phyloP scores from a whole-genome alignment of 495 filamentous ascomycete genomes.

The Venustampulla echinocandica region DNA sequence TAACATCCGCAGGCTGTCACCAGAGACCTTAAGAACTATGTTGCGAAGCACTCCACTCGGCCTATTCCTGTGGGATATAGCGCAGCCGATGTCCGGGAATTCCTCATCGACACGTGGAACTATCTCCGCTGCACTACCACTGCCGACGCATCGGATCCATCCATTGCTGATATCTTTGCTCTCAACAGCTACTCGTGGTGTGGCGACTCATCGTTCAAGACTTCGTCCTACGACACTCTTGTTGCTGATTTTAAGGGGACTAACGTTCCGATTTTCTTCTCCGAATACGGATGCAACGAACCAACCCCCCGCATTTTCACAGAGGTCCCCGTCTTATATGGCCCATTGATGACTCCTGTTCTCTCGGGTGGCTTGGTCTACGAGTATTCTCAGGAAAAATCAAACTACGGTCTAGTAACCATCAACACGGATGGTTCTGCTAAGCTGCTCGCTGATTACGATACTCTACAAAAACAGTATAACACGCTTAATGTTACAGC shows the following conservation, averaged over 20 bases:
- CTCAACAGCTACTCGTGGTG: constrained; percentile 97
- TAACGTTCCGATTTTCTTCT: constrained; percentile 87
- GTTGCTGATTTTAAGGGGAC: constrained; percentile 60
- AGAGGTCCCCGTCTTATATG: constrained; percentile 75
- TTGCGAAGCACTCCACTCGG: constrained; percentile 58
- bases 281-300: constrained; percentile 91
- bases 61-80: constrained; percentile 83
- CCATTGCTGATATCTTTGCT: constrained; percentile 78
- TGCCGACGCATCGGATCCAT: constrained; percentile 53
- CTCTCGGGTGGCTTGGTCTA: constrained; percentile 88
- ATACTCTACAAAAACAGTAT: constrained; percentile 66
- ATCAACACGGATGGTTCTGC: constrained; percentile 57
- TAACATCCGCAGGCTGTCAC: constrained; percentile 47
- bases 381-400: constrained; percentile 67
- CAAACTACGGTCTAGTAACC: constrained; percentile 69
- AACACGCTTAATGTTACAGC: constrained; percentile 59
- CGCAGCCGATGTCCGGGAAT: constrained; percentile 80
- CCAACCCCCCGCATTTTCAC: constrained; percentile 70
- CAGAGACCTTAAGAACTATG: constrained; percentile 83
- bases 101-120: constrained; percentile 68
- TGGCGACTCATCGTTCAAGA: constrained; percentile 61
- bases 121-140: constrained; percentile 74
- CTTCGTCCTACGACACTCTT: constrained; percentile 63
- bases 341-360: constrained; percentile 63
- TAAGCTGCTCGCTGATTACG: constrained; percentile 60